Evolutionary conservation across 192 early-diverging fungal species (phyloP).

Genomic region (Phycomyces nitens): DNA sequence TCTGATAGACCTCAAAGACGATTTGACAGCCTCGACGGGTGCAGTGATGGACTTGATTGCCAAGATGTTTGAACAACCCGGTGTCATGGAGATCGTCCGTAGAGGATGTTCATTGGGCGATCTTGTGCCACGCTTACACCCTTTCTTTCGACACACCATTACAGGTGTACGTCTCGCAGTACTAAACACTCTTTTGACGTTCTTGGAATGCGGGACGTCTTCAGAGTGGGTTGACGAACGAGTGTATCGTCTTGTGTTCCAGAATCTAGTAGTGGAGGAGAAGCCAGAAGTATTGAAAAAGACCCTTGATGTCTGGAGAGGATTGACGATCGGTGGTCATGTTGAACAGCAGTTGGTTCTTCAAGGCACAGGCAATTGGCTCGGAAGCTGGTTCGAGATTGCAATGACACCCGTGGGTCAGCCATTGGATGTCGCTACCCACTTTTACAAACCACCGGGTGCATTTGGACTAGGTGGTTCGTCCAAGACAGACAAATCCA

Average conservation of each 20-base stretch:
- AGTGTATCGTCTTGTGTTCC: slow-evolving; percentile 77
- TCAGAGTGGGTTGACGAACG: slow-evolving; percentile 66
- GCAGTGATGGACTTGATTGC: slow-evolving; percentile 92
- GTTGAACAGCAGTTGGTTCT: slow-evolving; percentile 25
- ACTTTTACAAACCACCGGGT: slow-evolving; percentile 42
- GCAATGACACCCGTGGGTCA: slow-evolving; percentile 84
- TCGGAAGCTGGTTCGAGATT: slow-evolving; percentile 63
- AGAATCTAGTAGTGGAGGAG: slow-evolving; percentile 93
- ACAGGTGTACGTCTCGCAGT: slow-evolving; percentile 80
- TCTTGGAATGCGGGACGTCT: slow-evolving; percentile 54
- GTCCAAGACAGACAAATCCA: slow-evolving; percentile 18
- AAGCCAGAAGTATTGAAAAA: slow-evolving; percentile 56
- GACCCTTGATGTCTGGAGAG: slow-evolving; percentile 67
- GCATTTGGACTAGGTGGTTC: slow-evolving; percentile 36
- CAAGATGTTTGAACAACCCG: slow-evolving; percentile 63
- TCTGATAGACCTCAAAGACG: slow-evolving; percentile 83
- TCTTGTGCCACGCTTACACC: slow-evolving; percentile 83
- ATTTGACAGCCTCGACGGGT: slow-evolving; percentile 88
- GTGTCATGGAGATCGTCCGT: slow-evolving; percentile 53
- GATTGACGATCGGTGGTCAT: slow-evolving; percentile 34
- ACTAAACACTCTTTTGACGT: slow-evolving; percentile 72
- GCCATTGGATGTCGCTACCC: slow-evolving; percentile 55
- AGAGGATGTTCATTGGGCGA: slow-evolving; percentile 50
- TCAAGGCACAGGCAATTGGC: slow-evolving; percentile 28
- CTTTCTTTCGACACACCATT: slow-evolving; percentile 95